phyloP scores from a whole-genome alignment of 352 stramenopile genomes.

The Globisporangium apiculatum region DNA sequence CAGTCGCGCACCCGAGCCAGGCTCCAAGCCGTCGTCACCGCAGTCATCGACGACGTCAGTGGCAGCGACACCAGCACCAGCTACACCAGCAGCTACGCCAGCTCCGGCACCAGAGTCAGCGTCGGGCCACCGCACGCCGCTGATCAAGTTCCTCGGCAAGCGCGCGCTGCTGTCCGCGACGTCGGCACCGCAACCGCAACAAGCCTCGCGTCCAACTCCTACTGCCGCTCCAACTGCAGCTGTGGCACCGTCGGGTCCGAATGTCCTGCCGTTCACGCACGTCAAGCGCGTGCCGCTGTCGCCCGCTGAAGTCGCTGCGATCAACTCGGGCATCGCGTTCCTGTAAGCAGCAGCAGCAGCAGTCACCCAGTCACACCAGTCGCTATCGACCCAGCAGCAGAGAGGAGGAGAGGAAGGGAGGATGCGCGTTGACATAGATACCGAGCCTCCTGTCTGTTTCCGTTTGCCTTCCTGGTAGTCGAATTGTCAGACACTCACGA shows the following conservation, averaged over 20 bases:
- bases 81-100: slow-evolving; percentile 9
- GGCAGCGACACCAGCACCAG: slow-evolving; percentile 7
- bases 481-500: slow-evolving; percentile 41
- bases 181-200: slow-evolving; percentile 19
- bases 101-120: slow-evolving; percentile 7
- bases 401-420: not conserved
- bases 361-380: not conserved
- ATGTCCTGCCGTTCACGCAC: slow-evolving; percentile 60
- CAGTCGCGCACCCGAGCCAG: slow-evolving; percentile 27
- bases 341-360: slow-evolving; percentile 25
- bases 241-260: slow-evolving; percentile 42
- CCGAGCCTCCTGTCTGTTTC: not conserved
- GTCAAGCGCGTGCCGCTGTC: slow-evolving; percentile 63
- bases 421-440: slow-evolving; percentile 7
- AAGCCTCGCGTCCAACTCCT: slow-evolving; percentile 12
- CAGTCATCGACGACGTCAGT: slow-evolving; percentile 13
- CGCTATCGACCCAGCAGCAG: not conserved
- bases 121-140: slow-evolving; percentile 34
- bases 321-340: slow-evolving; percentile 76
- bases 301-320: slow-evolving; percentile 56
- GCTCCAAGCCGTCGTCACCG: slow-evolving; percentile 13
- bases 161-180: slow-evolving; percentile 46
- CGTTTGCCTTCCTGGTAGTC: no score
- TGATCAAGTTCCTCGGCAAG: slow-evolving; percentile 72
- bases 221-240: slow-evolving; percentile 15